Evolutionary conservation across 768 basidiomycete genomes (phyloP).

Genomic region (Steccherinum ochraceum): DNA sequence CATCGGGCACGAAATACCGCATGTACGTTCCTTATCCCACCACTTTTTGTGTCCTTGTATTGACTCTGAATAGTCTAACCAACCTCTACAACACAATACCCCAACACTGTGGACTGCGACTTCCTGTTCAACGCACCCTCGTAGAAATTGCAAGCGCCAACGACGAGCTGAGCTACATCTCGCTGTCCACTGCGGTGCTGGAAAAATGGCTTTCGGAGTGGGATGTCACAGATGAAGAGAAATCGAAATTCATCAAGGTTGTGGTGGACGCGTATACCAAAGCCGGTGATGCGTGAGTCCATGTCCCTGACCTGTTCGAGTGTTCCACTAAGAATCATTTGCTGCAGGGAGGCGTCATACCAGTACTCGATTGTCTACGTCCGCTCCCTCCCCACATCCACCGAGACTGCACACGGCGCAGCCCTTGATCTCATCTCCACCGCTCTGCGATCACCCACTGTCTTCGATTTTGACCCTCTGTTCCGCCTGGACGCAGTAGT

Average conservation of each 20-base stretch:
- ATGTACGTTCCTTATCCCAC: conserved; percentile 44
- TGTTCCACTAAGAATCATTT: neutral
- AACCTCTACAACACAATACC: conserved; percentile 79
- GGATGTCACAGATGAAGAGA: conserved; percentile 57
- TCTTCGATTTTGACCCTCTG: conserved; percentile 79
- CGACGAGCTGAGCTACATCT: conserved; percentile 56
- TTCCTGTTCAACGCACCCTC: conserved; percentile 55
- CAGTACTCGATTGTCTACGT: conserved; percentile 60
- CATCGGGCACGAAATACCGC: conserved; percentile 63
- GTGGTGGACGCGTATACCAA: conserved; percentile 56
- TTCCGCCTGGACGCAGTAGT: conserved; percentile 72
- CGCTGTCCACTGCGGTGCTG: conserved; percentile 53
- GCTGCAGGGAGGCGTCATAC: conserved; percentile 50
- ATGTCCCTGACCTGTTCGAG: neutral
- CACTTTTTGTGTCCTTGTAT: neutral
- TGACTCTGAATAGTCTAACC: conserved; percentile 46
- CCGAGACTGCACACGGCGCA: conserved; percentile 43
- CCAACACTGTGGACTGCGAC: conserved; percentile 56
- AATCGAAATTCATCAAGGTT: conserved; percentile 56
- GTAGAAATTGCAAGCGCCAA: conserved; percentile 53
- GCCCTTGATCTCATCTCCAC: conserved; percentile 56
- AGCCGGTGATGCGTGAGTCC: conserved; percentile 51
- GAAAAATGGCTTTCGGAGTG: conserved; percentile 77
- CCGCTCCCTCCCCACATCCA: conserved; percentile 50
- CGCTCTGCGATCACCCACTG: conserved; percentile 55